Conservation (phyloP, 148 eudicot species). For the Persicaria maculosa region DNA sequence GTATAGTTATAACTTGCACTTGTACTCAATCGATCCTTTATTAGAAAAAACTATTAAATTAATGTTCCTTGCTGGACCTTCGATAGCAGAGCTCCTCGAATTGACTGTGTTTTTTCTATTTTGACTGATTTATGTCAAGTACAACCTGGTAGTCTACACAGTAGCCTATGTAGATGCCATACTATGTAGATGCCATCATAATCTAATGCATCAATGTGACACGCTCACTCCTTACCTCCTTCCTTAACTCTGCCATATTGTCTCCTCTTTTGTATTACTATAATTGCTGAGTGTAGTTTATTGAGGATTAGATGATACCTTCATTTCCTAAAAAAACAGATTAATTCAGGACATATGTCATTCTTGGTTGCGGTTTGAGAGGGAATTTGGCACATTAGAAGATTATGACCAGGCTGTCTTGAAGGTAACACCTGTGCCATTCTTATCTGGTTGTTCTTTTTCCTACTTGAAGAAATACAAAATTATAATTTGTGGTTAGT, state of each 20-base stretch:
- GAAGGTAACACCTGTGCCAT: constrained; percentile 39
- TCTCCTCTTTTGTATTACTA: not conserved
- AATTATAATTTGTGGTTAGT: not conserved
- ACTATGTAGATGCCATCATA: no score
- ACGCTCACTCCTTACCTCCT: not conserved
- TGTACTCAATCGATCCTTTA: no score
- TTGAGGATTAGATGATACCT: constrained; percentile 26
- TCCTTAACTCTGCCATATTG: not conserved
- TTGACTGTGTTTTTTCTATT: not conserved
- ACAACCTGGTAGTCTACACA: not conserved
- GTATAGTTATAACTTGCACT: no score
- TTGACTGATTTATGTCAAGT: no score
- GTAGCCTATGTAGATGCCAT: not conserved
- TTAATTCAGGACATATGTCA: constrained; percentile 81
- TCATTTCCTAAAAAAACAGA: constrained; percentile 36
- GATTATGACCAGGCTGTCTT: constrained; percentile 68
- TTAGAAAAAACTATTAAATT: not conserved
- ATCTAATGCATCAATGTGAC: no score
- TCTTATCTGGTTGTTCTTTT: not conserved
- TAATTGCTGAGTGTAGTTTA: not conserved
- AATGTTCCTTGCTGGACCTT: not conserved
- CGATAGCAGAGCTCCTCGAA: not conserved
- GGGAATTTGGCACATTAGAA: constrained; percentile 77
- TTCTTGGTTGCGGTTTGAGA: constrained; percentile 89
- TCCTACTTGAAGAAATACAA: constrained; percentile 2